Evolutionary conservation across 352 stramenopile genomes (phyloP).

Genomic region (Phytophthora uliginosa): DNA sequence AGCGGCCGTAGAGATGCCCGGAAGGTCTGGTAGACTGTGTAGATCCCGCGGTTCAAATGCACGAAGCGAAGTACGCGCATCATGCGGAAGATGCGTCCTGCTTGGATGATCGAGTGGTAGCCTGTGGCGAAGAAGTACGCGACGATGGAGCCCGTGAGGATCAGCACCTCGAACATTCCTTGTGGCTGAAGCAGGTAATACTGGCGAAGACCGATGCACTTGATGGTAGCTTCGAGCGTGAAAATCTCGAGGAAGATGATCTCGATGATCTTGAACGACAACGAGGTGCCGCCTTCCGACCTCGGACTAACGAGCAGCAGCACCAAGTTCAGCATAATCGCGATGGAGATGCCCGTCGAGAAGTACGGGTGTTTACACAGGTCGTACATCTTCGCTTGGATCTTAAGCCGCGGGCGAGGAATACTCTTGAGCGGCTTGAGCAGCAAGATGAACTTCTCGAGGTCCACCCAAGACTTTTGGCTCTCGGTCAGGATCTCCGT

Average conservation of each 20-base stretch:
- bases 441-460: slow-evolving; percentile 84
- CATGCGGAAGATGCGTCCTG: slow-evolving; percentile 78
- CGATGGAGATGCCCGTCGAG: slow-evolving; percentile 52
- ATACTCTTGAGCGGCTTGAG: slow-evolving; percentile 72
- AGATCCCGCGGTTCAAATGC: slow-evolving; percentile 74
- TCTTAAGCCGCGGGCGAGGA: slow-evolving; percentile 41
- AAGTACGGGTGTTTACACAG: slow-evolving; percentile 75
- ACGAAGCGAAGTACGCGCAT: slow-evolving; percentile 84
- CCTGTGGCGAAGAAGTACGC: slow-evolving; percentile 73
- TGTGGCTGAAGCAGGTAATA: slow-evolving; percentile 68
- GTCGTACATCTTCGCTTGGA: slow-evolving; percentile 61
- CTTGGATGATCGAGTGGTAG: slow-evolving; percentile 77
- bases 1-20: slow-evolving; percentile 72
- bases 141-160: slow-evolving; percentile 68
- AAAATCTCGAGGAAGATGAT: slow-evolving; percentile 79
- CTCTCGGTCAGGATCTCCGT: slow-evolving; percentile 84
- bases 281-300: slow-evolving; percentile 23
- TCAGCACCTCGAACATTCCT: slow-evolving; percentile 72
- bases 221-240: slow-evolving; percentile 60
- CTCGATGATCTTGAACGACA: slow-evolving; percentile 70
- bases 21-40: slow-evolving; percentile 85
- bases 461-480: slow-evolving; percentile 84
- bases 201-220: slow-evolving; percentile 69
- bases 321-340: slow-evolving; percentile 79
- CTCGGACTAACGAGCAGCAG: slow-evolving; percentile 73